Evolutionary conservation across 148 eudicot species (phyloP), one percentile per base, ranked within the genome.

Genomic region (Pouteria glomerata): DNA sequence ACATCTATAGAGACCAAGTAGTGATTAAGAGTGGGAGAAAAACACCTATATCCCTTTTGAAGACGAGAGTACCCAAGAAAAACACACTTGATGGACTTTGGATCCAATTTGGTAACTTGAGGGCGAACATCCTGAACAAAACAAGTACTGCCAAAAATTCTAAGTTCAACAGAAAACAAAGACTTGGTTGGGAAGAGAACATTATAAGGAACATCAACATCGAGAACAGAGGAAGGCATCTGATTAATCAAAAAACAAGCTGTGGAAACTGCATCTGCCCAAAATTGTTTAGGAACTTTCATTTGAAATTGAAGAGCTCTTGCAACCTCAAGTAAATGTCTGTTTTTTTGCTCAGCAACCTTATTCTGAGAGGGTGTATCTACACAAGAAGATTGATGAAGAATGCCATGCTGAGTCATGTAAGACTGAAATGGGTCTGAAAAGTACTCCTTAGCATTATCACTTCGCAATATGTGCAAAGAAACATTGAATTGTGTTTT

Each of bases 371-470:
- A 21, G 3, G 70, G 70, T 8, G 65, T 56, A 35, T 70, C 53
- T 37, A 64, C 56, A 70, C 65, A 69, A 30, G 62, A 69, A 0
- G 57, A 69, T 56, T 70, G 62, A 39, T 74, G 72, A 55, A 58
- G 37, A 16, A 70, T 76, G 7, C 70, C 75, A 42, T 74, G 5
- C 14, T 53, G 29, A 0, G 16, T 18, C 23, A 57, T 26, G 44
- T 3, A 66, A 0, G 26, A 10, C 16, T 26, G 45, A 42, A 55
- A 41, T 12, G 53, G 16, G 0, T 18, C 23, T 12, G 41, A 53
- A 29, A 53, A 30, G 18, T 37, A 66, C 1, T 63, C 24, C 26
- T 51, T 52, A 8, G 42, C 64, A 26, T 70, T 63, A 19, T 70
- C 60, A 63, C 75, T 63, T 13, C 41, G 14, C 18, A 63, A 13